These are phyloP conservation scores for Thalia dealbata DNA, from an alignment of 176 grass and related monocot genomes.

Conservation along the genomic window DNA sequence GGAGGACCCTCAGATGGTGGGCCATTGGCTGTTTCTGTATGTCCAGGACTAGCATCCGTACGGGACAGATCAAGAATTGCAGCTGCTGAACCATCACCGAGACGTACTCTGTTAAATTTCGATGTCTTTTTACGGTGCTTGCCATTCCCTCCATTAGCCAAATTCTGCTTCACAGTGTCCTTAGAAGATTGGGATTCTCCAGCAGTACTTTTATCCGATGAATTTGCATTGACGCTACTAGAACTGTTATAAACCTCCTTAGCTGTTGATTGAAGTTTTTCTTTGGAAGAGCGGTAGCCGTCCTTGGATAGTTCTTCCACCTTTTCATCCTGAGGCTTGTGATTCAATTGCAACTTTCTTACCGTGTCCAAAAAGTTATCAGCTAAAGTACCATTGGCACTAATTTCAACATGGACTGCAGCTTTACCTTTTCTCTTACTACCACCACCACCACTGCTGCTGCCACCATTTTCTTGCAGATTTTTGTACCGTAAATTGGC, in stretches of 20 bases:
- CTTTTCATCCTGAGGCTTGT: neutral
- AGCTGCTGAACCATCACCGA: constrained; percentile 51
- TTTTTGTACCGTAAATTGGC: constrained; percentile 40
- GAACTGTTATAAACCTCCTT: neutral
- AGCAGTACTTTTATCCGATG: neutral
- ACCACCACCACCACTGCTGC: constrained; percentile 23
- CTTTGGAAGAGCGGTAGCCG: constrained; percentile 50
- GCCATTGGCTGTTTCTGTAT: constrained; percentile 1
- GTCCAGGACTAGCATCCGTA: constrained; percentile 26
- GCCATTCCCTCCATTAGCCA: constrained; percentile 1
- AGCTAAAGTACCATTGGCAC: constrained; percentile 12
- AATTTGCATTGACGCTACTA: constrained; percentile 11
- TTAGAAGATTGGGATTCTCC: neutral
- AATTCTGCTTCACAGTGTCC: constrained; percentile 7
- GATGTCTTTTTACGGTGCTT: constrained; percentile 50
- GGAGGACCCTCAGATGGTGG: constrained; percentile 6
- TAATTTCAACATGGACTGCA: constrained; percentile 39
- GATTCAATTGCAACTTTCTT: constrained; percentile 1
- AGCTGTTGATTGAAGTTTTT: constrained; percentile 9
- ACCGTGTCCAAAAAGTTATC: constrained; percentile 28
- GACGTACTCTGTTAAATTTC: constrained; percentile 57
- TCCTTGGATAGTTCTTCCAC: neutral
- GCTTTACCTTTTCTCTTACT: constrained; percentile 36
- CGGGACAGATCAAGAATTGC: constrained; percentile 33
- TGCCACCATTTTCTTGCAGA: constrained; percentile 30